Evolutionary conservation across 345 rosid species (phyloP).

Genomic region (Acer yangbiense): DNA sequence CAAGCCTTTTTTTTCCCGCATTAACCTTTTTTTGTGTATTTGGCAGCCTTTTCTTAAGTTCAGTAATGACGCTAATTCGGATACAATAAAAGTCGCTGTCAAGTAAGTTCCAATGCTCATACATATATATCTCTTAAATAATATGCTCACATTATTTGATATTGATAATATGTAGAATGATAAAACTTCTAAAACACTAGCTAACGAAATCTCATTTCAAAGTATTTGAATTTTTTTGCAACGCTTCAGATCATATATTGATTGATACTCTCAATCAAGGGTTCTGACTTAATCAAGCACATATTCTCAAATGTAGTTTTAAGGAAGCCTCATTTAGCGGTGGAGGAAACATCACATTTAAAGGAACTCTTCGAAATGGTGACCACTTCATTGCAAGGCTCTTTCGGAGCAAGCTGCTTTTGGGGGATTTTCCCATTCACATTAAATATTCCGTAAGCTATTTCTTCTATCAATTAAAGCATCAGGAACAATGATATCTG

Average conservation of each 20-base stretch:
- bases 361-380: constrained; percentile 60
- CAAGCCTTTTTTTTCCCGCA: neutral
- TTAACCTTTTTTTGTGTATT: neutral
- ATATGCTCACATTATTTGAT: neutral
- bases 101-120: constrained; percentile 52
- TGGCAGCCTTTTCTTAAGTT: constrained; percentile 70
- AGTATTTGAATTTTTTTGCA: neutral
- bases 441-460: constrained; percentile 75
- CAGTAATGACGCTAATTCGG: constrained; percentile 34
- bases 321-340: constrained; percentile 67
- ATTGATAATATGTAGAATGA: neutral
- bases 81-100: constrained; percentile 50
- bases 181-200: neutral
- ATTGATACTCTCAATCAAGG: neutral
- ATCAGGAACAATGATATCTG: neutral
- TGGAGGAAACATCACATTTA: constrained; percentile 73
- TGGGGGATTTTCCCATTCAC: constrained; percentile 49
- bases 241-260: neutral
- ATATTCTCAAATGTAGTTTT: constrained; percentile 39
- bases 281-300: neutral
- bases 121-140: too few relatives aligned
- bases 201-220: neutral
- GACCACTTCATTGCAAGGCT: constrained; percentile 56
- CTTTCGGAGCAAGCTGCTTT: constrained; percentile 52
- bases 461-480: constrained; percentile 10